Evolutionary conservation across 768 basidiomycete species (phyloP), one percentile per base, ranked within the genome.

Genomic region (Mycena floridula): DNA sequence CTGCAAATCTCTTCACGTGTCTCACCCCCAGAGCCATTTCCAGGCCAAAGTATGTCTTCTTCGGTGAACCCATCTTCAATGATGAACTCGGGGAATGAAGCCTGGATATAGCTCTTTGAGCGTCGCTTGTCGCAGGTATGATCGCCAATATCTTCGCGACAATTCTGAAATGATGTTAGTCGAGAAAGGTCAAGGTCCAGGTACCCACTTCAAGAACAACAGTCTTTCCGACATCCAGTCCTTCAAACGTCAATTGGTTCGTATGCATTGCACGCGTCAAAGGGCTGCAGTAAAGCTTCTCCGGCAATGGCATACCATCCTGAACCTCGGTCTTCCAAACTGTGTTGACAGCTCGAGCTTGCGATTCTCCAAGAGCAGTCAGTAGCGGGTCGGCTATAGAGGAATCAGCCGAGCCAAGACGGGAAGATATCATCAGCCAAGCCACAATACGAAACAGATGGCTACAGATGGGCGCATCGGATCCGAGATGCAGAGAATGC

Each of bases 71-170:
- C 74, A 1, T 58, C 55, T 52, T 88, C 83, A 37, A 86, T 71
- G 7, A 42, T 50, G 54, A 81, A 81, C 4, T 61, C 57, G 0
- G 81, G 78, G 54, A 77, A 86, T 5, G 67, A 51, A 0, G 46
- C 45, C 0, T 58, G 52, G 47, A 89, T 80, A 43, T 74, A 68
- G 0, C 74, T 67, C 25, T 62, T 66, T 2, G 69, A 65, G 16
- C 68, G 66, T 12, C 86, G 74, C 50, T 74, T 72, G 59, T 89
- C 86, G 53, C 84, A 87, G 0, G 85, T 86, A 47, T 87, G 84
- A 1, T 76, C 70, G 0, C 85, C 78, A 47, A 77, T 74, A 48
- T 70, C 70, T 58, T 89, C 87, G 24, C 85, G 76, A 39, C 77
- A 73, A 47, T 82, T 72, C 87, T 89, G 37, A 20, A 27, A 15